These are phyloP conservation scores for Neurospora sp. DNA, from an alignment of 495 filamentous ascomycete species.

Conservation along the genomic window DNA sequence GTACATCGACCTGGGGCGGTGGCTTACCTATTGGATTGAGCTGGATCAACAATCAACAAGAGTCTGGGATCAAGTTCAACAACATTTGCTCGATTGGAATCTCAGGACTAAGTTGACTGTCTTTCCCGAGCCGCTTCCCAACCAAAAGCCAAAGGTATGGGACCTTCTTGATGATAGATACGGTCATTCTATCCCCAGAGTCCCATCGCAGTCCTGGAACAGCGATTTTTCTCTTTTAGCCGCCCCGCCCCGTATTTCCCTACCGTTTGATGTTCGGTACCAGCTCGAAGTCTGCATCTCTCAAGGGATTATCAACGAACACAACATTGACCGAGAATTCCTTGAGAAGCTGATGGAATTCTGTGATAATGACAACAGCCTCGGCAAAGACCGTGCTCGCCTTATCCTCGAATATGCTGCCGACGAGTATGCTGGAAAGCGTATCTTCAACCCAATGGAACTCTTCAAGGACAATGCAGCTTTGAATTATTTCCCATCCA, in stretches of 20 bases:
- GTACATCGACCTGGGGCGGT: conserved; percentile 70
- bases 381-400: conserved; percentile 20
- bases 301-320: conserved; percentile 66
- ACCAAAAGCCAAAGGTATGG: conserved; percentile 36
- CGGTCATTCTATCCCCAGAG: background rate
- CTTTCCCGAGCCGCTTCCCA: conserved; percentile 18
- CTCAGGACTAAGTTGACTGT: conserved; percentile 34
- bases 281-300: conserved; percentile 91
- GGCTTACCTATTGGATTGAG: conserved; percentile 56
- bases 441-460: conserved; percentile 60
- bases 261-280: conserved; percentile 71
- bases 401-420: conserved; percentile 31
- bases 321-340: conserved; percentile 58
- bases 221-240: conserved; percentile 26
- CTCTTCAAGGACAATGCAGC: conserved; percentile 51
- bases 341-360: conserved; percentile 48
- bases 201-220: conserved; percentile 7
- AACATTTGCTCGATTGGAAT: conserved; percentile 66
- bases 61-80: conserved; percentile 34
- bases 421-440: conserved; percentile 32
- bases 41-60: conserved; percentile 26
- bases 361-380: conserved; percentile 2
- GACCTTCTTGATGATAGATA: conserved; percentile 39
- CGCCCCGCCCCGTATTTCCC: conserved; percentile 25
- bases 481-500: conserved; percentile 33